Evolutionary conservation across 2,329 filamentous ascomycete genomes (phyloP).

Genomic region (Fusarium agapanthi): DNA sequence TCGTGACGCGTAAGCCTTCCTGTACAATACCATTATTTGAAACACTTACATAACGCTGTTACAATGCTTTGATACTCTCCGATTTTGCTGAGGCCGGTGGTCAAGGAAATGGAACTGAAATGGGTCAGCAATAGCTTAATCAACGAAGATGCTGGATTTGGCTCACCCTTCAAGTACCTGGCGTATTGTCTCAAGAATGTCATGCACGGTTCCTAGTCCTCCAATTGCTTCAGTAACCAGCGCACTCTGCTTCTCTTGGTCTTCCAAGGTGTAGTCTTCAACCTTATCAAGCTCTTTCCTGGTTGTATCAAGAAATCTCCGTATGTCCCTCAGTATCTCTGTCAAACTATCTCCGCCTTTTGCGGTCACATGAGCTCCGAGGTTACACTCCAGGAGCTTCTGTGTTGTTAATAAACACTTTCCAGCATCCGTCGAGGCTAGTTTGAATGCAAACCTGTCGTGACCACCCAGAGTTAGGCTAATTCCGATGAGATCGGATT

Average conservation of each 20-base stretch:
- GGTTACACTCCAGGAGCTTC: rapidly evolving
- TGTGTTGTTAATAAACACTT: neutral
- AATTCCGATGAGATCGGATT: rapidly evolving
- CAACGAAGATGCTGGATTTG: rapidly evolving
- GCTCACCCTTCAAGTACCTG: neutral
- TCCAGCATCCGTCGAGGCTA: rapidly evolving
- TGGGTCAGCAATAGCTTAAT: neutral
- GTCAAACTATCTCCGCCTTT: neutral
- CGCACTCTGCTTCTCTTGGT: rapidly evolving
- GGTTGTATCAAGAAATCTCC: rapidly evolving
- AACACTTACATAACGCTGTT: rapidly evolving
- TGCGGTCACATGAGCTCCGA: rapidly evolving
- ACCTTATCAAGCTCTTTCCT: rapidly evolving
- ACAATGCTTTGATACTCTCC: rapidly evolving
- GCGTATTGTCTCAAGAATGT: neutral
- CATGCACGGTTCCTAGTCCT: rapidly evolving
- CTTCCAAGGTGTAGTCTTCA: rapidly evolving
- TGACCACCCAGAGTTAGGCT: rapidly evolving
- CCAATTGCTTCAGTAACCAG: rapidly evolving
- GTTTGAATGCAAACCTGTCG: neutral
- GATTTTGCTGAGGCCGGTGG: rapidly evolving
- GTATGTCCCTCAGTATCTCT: rapidly evolving
- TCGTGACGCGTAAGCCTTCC: neutral
- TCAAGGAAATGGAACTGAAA: rapidly evolving
- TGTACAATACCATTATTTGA: rapidly evolving